Conservation (phyloP, 1,139 yeast species). For the Protomyces arabidopsidicola region DNA sequence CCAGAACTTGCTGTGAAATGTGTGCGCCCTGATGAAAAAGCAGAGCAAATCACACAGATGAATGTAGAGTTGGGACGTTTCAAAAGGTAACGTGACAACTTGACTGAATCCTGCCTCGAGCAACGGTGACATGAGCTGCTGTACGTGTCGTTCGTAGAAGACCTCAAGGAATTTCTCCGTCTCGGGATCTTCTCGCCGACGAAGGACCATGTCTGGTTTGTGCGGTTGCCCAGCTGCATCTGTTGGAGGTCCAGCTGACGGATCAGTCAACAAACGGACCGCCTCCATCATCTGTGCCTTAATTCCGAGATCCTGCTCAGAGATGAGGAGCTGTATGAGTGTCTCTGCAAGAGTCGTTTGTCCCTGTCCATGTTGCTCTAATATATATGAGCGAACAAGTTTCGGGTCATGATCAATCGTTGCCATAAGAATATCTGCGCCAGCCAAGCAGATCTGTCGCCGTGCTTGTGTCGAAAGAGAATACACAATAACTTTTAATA, state of each 20-base stretch:
- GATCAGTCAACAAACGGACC: conserved; percentile 63
- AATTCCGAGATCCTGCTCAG: conserved; percentile 65
- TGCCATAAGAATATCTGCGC: conserved; percentile 75
- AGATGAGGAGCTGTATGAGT: conserved; percentile 57
- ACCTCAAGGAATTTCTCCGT: conserved; percentile 53
- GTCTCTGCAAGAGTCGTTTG: conserved; percentile 46
- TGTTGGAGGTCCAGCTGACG: conserved; percentile 39
- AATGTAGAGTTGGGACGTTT: conserved; percentile 26
- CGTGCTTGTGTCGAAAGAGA: conserved; percentile 55
- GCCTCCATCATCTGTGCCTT: conserved; percentile 84
- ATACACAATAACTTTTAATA: conserved; percentile 64
- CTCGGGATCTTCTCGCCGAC: conserved; percentile 39
- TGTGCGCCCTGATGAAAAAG: conserved; percentile 34
- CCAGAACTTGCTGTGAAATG: conserved; percentile 32
- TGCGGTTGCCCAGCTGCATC: conserved; percentile 25
- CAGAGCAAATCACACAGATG: conserved; percentile 34
- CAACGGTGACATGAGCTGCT: conserved; percentile 52
- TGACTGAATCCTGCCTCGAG: conserved; percentile 38
- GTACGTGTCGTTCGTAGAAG: conserved; percentile 62
- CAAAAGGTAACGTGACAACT: conserved; percentile 10
- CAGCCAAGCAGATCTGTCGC: conserved; percentile 57
- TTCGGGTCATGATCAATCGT: conserved; percentile 81
- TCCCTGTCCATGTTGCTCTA: conserved; percentile 17
- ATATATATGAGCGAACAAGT: conserved; percentile 43
- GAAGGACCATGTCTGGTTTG: conserved; percentile 29